phyloP scores from a whole-genome alignment of 768 basidiomycete species.

The Rossbeevera mucosa region DNA sequence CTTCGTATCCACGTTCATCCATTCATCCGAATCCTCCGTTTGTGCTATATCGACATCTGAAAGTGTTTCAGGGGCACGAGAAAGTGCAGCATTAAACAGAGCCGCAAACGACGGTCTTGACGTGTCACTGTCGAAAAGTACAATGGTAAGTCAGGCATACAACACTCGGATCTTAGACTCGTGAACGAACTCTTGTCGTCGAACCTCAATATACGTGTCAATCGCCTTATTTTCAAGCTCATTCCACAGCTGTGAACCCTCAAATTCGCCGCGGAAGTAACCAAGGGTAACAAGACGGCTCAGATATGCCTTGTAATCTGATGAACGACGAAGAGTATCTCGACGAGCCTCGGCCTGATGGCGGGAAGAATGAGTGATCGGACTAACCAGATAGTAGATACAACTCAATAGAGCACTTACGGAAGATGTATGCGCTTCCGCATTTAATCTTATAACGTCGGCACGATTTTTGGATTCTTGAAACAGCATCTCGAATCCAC shows the following conservation, averaged over 20 bases:
- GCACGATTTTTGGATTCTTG: conserved; percentile 70
- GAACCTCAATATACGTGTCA: conserved; percentile 56
- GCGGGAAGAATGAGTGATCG: background rate
- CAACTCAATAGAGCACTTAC: conserved; percentile 34
- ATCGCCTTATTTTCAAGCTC: conserved; percentile 68
- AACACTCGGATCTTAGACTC: background rate
- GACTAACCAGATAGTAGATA: background rate
- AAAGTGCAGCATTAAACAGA: conserved; percentile 62
- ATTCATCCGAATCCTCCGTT: conserved; percentile 73
- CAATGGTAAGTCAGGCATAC: conserved; percentile 1
- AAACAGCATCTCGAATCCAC: conserved; percentile 96
- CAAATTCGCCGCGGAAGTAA: conserved; percentile 75
- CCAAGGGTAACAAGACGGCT: conserved; percentile 55
- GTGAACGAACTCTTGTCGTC: conserved; percentile 60
- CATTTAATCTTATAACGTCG: conserved; percentile 32
- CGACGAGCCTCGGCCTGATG: conserved; percentile 58
- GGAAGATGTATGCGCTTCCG: conserved; percentile 41
- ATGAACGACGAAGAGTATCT: conserved; percentile 61
- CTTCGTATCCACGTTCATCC: conserved; percentile 77
- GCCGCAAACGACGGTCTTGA: conserved; percentile 73
- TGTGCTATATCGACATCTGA: conserved; percentile 13
- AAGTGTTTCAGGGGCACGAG: conserved; percentile 32
- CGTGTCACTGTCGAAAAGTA: conserved; percentile 39
- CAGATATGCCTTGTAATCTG: conserved; percentile 69
- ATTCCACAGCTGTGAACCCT: conserved; percentile 77